Conservation (phyloP, 768 basidiomycete species). For the Tylopilus cervinicoccineus region DNA sequence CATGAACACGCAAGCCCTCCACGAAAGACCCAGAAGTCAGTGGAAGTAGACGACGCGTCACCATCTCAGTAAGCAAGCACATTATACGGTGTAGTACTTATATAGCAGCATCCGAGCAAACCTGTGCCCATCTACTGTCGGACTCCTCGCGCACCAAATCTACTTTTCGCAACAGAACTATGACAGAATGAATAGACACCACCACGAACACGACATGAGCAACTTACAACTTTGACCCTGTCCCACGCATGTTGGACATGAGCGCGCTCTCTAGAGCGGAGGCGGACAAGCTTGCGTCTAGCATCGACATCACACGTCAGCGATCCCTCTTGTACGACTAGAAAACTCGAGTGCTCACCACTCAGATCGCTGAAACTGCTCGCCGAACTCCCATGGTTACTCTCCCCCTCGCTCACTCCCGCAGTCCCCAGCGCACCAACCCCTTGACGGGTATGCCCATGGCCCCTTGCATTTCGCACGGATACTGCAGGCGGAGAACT, state of each 20-base stretch:
- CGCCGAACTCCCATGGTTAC: slow-evolving; percentile 66
- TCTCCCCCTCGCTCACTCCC: slow-evolving; percentile 50
- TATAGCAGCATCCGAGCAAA: too few relatives aligned
- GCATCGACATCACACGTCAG: background rate
- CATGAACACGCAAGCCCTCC: slow-evolving; percentile 17
- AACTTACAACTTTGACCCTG: slow-evolving; percentile 68
- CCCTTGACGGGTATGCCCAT: slow-evolving; percentile 45
- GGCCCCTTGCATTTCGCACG: slow-evolving; percentile 50
- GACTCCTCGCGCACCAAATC: slow-evolving; percentile 22
- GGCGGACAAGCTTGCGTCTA: slow-evolving; percentile 71
- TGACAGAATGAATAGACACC: background rate
- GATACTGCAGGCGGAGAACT: slow-evolving; percentile 60
- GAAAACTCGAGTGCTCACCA: slow-evolving; percentile 43
- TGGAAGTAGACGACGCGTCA: slow-evolving; percentile 20
- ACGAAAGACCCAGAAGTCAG: slow-evolving; percentile 21
- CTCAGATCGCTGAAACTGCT: slow-evolving; percentile 87
- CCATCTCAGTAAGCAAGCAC: slow-evolving; percentile 13
- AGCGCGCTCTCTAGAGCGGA: slow-evolving; percentile 80
- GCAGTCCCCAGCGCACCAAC: slow-evolving; percentile 38
- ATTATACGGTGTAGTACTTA: too few relatives aligned
- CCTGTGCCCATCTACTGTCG: slow-evolving; percentile 21
- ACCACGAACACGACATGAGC: background rate
- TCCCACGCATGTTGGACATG: slow-evolving; percentile 67
- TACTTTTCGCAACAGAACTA: slow-evolving; percentile 37
- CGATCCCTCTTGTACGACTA: background rate